phyloP scores from a whole-genome alignment of 75 land plant genomes.

The Pseudotsuga menziesii region DNA sequence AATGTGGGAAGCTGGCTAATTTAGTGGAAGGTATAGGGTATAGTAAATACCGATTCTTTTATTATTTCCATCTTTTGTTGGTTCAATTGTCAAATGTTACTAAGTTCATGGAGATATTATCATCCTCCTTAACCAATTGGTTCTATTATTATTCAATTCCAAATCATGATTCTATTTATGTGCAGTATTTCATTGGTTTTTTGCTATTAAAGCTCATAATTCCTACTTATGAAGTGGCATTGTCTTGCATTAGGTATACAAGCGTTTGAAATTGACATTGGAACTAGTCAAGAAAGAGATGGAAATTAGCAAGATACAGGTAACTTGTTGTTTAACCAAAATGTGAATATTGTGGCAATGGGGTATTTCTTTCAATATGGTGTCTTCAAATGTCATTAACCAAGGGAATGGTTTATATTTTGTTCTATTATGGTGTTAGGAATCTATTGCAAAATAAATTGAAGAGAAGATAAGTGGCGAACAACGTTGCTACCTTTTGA shows the following conservation, averaged over 20 bases:
- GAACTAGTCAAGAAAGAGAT: constrained; percentile 91
- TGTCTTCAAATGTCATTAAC: not conserved
- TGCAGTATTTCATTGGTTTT: not conserved
- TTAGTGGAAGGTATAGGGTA: not conserved
- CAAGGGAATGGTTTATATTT: not conserved
- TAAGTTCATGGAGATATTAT: not conserved
- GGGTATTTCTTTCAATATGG: not conserved
- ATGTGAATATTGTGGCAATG: not conserved
- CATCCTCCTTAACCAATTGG: not conserved
- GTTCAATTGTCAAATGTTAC: not conserved
- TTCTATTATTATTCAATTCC: not conserved
- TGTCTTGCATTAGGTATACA: constrained; percentile 52
- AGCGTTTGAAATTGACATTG: constrained; percentile 76
- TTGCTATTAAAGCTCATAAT: not conserved
- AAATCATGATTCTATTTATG: not conserved
- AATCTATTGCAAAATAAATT: constrained; percentile 96
- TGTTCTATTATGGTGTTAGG: constrained; percentile 35
- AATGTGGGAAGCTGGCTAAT: not conserved
- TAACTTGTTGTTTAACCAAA: constrained; percentile 10
- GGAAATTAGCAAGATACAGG: constrained; percentile 96
- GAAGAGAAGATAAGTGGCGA: constrained; percentile 99
- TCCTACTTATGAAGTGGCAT: not conserved
- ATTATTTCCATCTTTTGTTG: not conserved
- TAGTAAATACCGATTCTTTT: not conserved
- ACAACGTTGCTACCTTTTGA: constrained; percentile 88